Percentiles rank a stretch among this genome's conserved stretches.
Evolutionary conservation across 345 rosid genomes (phyloP).

Genomic region (Sapria himalayana): DNA sequence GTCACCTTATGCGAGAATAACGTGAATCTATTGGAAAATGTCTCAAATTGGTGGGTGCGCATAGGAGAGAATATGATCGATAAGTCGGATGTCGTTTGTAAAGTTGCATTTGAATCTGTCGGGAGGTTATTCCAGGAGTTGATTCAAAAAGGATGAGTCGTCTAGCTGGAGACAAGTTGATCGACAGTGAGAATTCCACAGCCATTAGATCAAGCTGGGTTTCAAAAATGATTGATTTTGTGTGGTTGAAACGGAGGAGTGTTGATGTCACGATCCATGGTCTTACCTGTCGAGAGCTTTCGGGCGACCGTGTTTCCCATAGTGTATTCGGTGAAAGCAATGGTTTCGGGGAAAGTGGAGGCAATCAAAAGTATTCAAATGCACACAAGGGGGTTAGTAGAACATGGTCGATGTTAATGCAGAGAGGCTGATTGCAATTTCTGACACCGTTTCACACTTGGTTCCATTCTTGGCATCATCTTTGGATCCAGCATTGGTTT

Average conservation of each 20-base stretch:
- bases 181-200: slow-evolving; percentile 77
- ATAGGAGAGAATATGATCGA: slow-evolving; percentile 80
- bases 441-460: slow-evolving; percentile 69
- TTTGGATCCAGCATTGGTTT: slow-evolving; percentile 80
- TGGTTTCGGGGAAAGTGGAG: slow-evolving; percentile 70
- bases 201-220: slow-evolving; percentile 92
- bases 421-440: slow-evolving; percentile 72
- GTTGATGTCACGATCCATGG: slow-evolving; percentile 65
- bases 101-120: slow-evolving; percentile 90
- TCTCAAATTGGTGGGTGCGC: slow-evolving; percentile 71
- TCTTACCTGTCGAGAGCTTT: slow-evolving; percentile 74
- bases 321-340: slow-evolving; percentile 70
- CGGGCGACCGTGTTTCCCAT: slow-evolving; percentile 72
- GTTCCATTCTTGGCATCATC: slow-evolving; percentile 88
- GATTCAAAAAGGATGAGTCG: slow-evolving; percentile 84
- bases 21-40: slow-evolving; percentile 58
- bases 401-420: slow-evolving; percentile 44
- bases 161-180: slow-evolving; percentile 89
- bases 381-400: slow-evolving; percentile 20
- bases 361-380: slow-evolving; percentile 60
- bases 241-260: slow-evolving; percentile 64
- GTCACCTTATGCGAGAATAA: slow-evolving; percentile 77
- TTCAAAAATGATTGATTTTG: slow-evolving; percentile 58
- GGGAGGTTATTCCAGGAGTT: slow-evolving; percentile 83
- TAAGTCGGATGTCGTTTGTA: slow-evolving; percentile 59